Evolutionary conservation across 2,329 filamentous ascomycete genomes (phyloP).

Genomic region (Boeremia lycopersici): DNA sequence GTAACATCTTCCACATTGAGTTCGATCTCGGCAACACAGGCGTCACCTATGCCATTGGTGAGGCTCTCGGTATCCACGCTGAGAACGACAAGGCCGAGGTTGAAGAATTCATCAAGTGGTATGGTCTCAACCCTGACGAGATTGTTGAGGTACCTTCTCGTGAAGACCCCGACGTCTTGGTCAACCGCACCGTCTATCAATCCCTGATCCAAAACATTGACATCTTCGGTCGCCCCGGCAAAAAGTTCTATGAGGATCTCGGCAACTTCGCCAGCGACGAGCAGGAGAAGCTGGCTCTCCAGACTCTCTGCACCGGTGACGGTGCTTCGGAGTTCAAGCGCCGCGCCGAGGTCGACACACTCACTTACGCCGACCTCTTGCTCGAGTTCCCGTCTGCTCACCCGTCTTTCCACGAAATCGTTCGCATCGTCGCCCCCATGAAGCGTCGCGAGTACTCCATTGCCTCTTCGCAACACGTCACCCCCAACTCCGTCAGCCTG

Average conservation of each 20-base stretch:
- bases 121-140: constrained; percentile 80
- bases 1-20: constrained; percentile 99
- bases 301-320: constrained; percentile 72
- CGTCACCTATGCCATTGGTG: constrained; percentile 94
- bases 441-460: constrained; percentile 99
- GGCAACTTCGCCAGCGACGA: constrained; percentile 85
- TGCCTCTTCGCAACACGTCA: constrained; percentile 93
- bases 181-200: constrained; percentile 93
- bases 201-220: constrained; percentile 90
- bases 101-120: constrained; percentile 84
- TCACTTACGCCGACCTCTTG: constrained; percentile 89
- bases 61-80: constrained; percentile 94
- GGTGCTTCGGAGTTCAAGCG: constrained; percentile 91
- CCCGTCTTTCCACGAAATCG: constrained; percentile 85
- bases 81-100: constrained; percentile 86
- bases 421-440: constrained; percentile 84
- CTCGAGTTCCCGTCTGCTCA: constrained; percentile 89
- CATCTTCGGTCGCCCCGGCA: constrained; percentile 94
- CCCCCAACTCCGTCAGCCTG: constrained; percentile 84
- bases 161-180: constrained; percentile 73
- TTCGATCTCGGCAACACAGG: constrained; percentile 93
- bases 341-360: constrained; percentile 85
- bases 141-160: constrained; percentile 90
- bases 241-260: constrained; percentile 95
- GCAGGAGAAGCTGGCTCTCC: constrained; percentile 79